Conservation (phyloP, 495 filamentous ascomycete genomes). For the Tuber borchii region DNA sequence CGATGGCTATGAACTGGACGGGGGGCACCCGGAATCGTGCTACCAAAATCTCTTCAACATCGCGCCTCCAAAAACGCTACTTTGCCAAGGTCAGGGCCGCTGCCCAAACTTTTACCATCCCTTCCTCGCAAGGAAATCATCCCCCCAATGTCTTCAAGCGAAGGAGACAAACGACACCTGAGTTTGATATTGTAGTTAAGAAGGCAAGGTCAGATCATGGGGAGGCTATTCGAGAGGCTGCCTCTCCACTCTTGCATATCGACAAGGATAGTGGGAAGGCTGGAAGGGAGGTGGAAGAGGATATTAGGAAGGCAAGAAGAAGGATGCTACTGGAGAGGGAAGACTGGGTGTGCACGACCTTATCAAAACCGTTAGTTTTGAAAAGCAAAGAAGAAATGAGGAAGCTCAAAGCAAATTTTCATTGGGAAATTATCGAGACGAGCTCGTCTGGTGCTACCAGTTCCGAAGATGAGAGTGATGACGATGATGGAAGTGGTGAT, state of each 20-base stretch:
- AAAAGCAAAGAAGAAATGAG: slow-evolving; percentile 6
- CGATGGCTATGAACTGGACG: slow-evolving; percentile 27
- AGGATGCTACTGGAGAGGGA: slow-evolving; percentile 25
- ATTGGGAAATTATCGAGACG: neutral
- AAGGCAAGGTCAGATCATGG: neutral
- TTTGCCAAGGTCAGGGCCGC: slow-evolving; percentile 28
- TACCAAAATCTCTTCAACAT: slow-evolving; percentile 19
- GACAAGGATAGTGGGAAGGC: neutral
- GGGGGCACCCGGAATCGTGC: slow-evolving; percentile 25
- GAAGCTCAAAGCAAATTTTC: neutral
- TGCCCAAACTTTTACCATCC: slow-evolving; percentile 8
- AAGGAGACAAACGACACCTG: slow-evolving; percentile 7
- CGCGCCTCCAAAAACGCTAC: slow-evolving; percentile 28
- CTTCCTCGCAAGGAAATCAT: slow-evolving; percentile 5
- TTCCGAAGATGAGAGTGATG: too few species aligned
- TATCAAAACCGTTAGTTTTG: slow-evolving; percentile 26
- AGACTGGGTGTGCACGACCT: slow-evolving; percentile 31
- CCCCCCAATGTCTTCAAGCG: neutral
- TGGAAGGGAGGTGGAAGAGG: neutral
- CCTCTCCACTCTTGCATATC: neutral
- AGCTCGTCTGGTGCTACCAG: neutral
- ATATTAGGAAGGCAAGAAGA: slow-evolving; percentile 20
- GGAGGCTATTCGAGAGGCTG: neutral
- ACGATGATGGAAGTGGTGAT: neutral
- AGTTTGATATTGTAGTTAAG: slow-evolving; percentile 22